Percentiles rank a stretch among this genome's conserved stretches.
Conservation (phyloP, 805 yeast species). For the Brettanomyces custersianus region DNA sequence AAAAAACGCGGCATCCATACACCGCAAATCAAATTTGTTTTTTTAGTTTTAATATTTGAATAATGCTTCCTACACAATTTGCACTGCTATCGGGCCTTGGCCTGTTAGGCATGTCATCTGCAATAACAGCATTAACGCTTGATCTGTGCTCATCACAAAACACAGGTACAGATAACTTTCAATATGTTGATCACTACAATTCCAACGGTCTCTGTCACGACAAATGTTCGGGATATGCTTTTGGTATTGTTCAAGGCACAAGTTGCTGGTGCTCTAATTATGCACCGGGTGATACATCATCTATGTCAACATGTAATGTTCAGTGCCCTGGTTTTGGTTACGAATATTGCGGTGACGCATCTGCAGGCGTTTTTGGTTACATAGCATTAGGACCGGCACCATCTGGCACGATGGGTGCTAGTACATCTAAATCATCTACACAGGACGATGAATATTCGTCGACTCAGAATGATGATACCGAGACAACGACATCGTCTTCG, state of each 20-base stretch:
- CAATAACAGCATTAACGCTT: constrained; percentile 1
- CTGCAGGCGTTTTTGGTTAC: constrained; percentile 17
- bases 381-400: constrained; percentile 8
- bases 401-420: not conserved
- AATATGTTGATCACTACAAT: constrained; percentile 11
- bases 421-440: not conserved
- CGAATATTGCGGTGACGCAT: constrained; percentile 31
- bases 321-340: constrained; percentile 37
- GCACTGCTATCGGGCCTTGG: too few relatives aligned
- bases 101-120: too few relatives aligned
- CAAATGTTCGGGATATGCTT: constrained; percentile 30
- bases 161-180: constrained; percentile 13
- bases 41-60: too few relatives aligned
- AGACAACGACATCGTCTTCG: constrained; percentile 4
- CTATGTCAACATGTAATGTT: constrained; percentile 25
- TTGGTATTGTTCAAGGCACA: constrained; percentile 35
- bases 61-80: too few relatives aligned
- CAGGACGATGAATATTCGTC: not conserved
- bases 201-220: constrained; percentile 36
- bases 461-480: not conserved
- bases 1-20: too few relatives aligned
- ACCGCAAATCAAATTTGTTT: too few relatives aligned
- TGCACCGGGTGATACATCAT: constrained; percentile 30
- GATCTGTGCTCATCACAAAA: constrained; percentile 21
- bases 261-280: constrained; percentile 42